Evolutionary conservation across 2,329 filamentous ascomycete species (phyloP).

Genomic region (Chaetothyriales sp.): DNA sequence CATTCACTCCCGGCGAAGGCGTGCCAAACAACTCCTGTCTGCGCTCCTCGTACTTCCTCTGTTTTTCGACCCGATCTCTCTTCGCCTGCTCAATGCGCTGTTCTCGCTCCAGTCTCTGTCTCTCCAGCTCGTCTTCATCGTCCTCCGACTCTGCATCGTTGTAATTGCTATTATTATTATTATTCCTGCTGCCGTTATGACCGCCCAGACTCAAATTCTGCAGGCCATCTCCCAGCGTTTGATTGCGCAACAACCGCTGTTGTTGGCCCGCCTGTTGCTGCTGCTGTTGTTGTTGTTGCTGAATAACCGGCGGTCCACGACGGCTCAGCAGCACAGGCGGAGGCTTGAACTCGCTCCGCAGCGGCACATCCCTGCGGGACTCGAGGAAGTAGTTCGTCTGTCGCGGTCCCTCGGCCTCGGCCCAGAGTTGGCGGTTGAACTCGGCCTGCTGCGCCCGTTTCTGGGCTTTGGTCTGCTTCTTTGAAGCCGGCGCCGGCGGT

Average conservation of each 20-base stretch:
- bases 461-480: conserved; percentile 56
- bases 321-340: conserved; percentile 73
- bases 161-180: conserved; percentile 27
- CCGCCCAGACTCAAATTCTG: conserved; percentile 23
- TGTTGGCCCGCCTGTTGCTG: too few species aligned
- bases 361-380: conserved; percentile 41
- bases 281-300: conserved; percentile 1
- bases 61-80: conserved; percentile 72
- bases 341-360: conserved; percentile 61
- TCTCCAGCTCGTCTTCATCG: conserved; percentile 43
- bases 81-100: conserved; percentile 56
- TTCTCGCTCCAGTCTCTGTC: conserved; percentile 57
- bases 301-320: conserved; percentile 33
- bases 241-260: conserved; percentile 2
- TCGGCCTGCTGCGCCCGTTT: conserved; percentile 66
- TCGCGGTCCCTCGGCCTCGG: conserved; percentile 61
- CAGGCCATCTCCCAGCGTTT: conserved; percentile 5
- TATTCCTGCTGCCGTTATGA: conserved; percentile 22
- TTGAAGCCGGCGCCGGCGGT: too few species aligned
- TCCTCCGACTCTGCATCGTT: conserved; percentile 47
- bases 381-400: conserved; percentile 62
- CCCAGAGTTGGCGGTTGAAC: conserved; percentile 73
- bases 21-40: conserved; percentile 75
- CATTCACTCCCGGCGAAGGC: conserved; percentile 13
- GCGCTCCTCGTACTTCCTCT: conserved; percentile 76